Conservation (phyloP, 306 rosid genomes). For the Pueraria montana region DNA sequence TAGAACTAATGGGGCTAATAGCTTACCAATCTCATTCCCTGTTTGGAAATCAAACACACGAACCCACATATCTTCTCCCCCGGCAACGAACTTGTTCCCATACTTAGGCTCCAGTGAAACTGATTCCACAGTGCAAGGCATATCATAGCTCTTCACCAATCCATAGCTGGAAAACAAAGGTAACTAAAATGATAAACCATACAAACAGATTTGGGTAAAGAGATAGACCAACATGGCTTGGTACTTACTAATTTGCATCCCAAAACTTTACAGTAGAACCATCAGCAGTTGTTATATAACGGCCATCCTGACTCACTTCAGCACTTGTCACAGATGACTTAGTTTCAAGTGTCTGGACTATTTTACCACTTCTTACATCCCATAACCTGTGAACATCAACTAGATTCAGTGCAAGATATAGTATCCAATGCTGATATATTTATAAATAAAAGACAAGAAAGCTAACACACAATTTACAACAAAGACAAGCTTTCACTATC, state of each 20-base stretch:
- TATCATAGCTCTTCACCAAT: slow-evolving; percentile 91
- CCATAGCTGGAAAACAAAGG: slow-evolving; percentile 72
- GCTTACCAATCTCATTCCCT: slow-evolving; percentile 93
- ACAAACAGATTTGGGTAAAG: slow-evolving; percentile 15
- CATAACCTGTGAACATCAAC: slow-evolving; percentile 73
- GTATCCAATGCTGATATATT: slow-evolving; percentile 7
- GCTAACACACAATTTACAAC: background rate
- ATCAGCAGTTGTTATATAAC: slow-evolving; percentile 95
- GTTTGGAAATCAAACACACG: slow-evolving; percentile 92
- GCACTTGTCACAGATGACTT: slow-evolving; percentile 94
- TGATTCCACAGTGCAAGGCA: slow-evolving; percentile 95
- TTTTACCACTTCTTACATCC: slow-evolving; percentile 95
- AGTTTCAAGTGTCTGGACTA: slow-evolving; percentile 92
- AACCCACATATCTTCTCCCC: slow-evolving; percentile 99
- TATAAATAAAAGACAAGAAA: slow-evolving; percentile 28
- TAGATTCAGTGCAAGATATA: slow-evolving; percentile 36
- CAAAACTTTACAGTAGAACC: slow-evolving; percentile 96
- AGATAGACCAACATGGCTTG: background rate
- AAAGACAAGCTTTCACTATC: slow-evolving; percentile 26
- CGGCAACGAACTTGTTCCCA: slow-evolving; percentile 95
- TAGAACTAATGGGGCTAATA: slow-evolving; percentile 8
- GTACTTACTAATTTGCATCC: slow-evolving; percentile 96
- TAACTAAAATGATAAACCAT: slow-evolving; percentile 43
- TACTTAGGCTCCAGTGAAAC: slow-evolving; percentile 94
- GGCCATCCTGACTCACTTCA: slow-evolving; percentile 99